Evolutionary conservation across 2,329 filamentous ascomycete genomes (phyloP).

Genomic region (Metarhizium sp.): DNA sequence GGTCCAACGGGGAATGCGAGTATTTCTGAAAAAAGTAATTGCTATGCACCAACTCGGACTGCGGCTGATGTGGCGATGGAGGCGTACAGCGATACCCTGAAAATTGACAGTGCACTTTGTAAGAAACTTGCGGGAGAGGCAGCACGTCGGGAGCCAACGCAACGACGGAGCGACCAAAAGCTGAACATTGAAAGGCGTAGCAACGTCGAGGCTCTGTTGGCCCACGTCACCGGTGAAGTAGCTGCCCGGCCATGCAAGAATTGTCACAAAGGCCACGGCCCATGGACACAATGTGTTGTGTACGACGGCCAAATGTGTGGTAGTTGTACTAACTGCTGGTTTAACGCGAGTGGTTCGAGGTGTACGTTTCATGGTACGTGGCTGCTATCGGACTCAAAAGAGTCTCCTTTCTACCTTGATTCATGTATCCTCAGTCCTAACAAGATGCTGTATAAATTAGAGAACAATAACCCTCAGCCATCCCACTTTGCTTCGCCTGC

Average conservation of each 20-base stretch:
- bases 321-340: constrained; percentile 55
- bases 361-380: constrained; percentile 51
- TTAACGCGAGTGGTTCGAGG: constrained; percentile 49
- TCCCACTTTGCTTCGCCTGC: constrained; percentile 9
- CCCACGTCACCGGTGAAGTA: constrained; percentile 43
- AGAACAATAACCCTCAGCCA: constrained; percentile 34
- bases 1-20: constrained; percentile 5
- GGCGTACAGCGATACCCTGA: constrained; percentile 36
- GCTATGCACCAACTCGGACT: constrained; percentile 15
- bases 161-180: constrained; percentile 43
- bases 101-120: constrained; percentile 44
- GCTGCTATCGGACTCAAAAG: not conserved
- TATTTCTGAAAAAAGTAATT: not conserved
- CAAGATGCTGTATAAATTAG: constrained; percentile 16
- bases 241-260: constrained; percentile 45
- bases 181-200: constrained; percentile 48
- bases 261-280: constrained; percentile 50
- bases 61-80: constrained; percentile 38
- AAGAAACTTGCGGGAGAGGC: constrained; percentile 41
- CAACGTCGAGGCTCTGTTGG: constrained; percentile 51
- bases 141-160: constrained; percentile 39
- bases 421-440: not conserved
- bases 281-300: constrained; percentile 50
- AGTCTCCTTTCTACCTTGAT: not conserved
- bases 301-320: constrained; percentile 52